phyloP scores from a whole-genome alignment of 768 basidiomycete species.

The Leucosporidium creatinivorum region DNA sequence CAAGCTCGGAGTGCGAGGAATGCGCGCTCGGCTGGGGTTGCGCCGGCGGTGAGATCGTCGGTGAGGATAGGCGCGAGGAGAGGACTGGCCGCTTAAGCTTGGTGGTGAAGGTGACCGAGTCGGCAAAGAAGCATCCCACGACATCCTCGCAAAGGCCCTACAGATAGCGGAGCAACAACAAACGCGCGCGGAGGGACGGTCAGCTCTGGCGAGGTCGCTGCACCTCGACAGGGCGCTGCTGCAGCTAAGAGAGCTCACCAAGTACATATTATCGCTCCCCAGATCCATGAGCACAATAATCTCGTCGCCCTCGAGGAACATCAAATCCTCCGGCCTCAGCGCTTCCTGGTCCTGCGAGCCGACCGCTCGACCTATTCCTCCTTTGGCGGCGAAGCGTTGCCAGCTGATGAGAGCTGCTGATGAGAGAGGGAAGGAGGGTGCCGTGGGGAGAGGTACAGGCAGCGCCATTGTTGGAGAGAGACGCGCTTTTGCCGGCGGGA shows the following conservation, averaged over 20 bases:
- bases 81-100: conserved; percentile 74
- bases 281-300: conserved; percentile 71
- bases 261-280: conserved; percentile 53
- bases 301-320: conserved; percentile 80
- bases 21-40: too few relatives aligned
- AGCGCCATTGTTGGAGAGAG: too few relatives aligned
- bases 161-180: neutral
- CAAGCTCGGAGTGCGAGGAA: too few relatives aligned
- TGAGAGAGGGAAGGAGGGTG: conserved; percentile 17
- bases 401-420: conserved; percentile 63
- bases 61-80: conserved; percentile 41
- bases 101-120: conserved; percentile 58
- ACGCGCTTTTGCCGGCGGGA: too few relatives aligned
- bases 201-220: neutral
- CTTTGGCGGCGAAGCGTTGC: conserved; percentile 77
- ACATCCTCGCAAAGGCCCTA: conserved; percentile 85
- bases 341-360: conserved; percentile 69
- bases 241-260: conserved; percentile 48
- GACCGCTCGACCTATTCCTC: conserved; percentile 73
- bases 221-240: neutral
- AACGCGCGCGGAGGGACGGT: neutral
- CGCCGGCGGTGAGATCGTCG: too few relatives aligned
- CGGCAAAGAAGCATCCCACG: conserved; percentile 62
- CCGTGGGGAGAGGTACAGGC: neutral
- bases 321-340: conserved; percentile 62